Conservation (phyloP, 768 basidiomycete species). For the Phaeotremella fagi region DNA sequence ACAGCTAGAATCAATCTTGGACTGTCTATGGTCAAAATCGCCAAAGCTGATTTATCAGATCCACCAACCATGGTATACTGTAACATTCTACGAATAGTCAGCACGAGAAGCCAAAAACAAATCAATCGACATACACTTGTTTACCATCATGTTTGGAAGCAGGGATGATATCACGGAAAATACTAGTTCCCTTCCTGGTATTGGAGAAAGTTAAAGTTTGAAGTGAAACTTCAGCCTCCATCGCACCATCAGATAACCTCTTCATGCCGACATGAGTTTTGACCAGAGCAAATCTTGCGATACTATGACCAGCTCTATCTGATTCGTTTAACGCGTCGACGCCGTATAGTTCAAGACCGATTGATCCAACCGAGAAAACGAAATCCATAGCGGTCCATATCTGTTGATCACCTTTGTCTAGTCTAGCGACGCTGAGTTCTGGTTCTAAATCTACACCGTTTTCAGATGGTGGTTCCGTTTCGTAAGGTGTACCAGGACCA, state of each 20-base stretch:
- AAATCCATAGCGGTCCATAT: conserved; percentile 69
- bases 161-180: conserved; percentile 92
- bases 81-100: conserved; percentile 57
- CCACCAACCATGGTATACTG: conserved; percentile 75
- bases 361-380: conserved; percentile 61
- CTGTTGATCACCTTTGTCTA: conserved; percentile 45
- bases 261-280: conserved; percentile 75
- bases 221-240: conserved; percentile 80
- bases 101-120: background rate
- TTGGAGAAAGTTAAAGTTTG: conserved; percentile 88
- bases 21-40: conserved; percentile 81
- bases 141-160: conserved; percentile 84
- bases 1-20: conserved; percentile 88
- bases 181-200: conserved; percentile 71
- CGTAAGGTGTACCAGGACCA: conserved; percentile 8
- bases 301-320: conserved; percentile 69
- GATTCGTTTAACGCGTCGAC: conserved; percentile 56
- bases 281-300: conserved; percentile 77
- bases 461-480: background rate
- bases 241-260: conserved; percentile 72
- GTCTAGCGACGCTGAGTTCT: conserved; percentile 46
- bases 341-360: conserved; percentile 85
- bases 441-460: conserved; percentile 48
- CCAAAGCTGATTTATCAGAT: conserved; percentile 57
- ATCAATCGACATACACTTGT: conserved; percentile 55